Evolutionary conservation across 371 early-diverging fungal species (phyloP).

Genomic region (Fennellomyces sp.): DNA sequence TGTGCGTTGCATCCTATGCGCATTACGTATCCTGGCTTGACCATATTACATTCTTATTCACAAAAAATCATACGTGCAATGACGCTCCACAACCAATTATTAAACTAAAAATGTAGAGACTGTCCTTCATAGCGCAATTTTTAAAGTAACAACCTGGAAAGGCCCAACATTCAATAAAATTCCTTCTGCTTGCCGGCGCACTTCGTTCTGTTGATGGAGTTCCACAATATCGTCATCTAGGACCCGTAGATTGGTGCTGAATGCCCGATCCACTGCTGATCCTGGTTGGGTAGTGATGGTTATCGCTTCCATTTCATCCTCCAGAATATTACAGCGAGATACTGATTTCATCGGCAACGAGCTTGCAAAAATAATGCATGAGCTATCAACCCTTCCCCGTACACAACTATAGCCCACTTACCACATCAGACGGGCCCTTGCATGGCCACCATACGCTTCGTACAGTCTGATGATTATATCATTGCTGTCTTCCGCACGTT

Average conservation of each 20-base stretch:
- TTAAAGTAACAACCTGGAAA: constrained; percentile 66
- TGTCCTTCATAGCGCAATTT: constrained; percentile 38
- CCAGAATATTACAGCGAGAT: constrained; percentile 76
- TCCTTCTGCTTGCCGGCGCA: constrained; percentile 31
- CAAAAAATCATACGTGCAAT: no score
- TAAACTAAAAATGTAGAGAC: no score
- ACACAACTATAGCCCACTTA: constrained; percentile 21
- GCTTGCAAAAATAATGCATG: constrained; percentile 43
- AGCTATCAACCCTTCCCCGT: not conserved
- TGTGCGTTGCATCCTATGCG: no score
- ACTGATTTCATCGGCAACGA: constrained; percentile 53
- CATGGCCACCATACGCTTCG: constrained; percentile 93
- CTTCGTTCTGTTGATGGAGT: constrained; percentile 28
- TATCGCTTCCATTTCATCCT: constrained; percentile 59
- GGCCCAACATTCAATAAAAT: constrained; percentile 54
- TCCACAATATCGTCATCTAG: constrained; percentile 45
- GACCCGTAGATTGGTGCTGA: constrained; percentile 40
- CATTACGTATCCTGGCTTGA: no score
- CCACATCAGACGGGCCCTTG: constrained; percentile 61
- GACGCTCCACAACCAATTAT: no score
- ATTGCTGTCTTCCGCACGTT: constrained; percentile 79
- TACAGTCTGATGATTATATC: constrained; percentile 82
- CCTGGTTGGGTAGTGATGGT: constrained; percentile 15
- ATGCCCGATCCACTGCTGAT: constrained; percentile 24
- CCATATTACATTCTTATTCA: no score